Percentiles rank a stretch among this genome's conserved stretches.
Conservation (phyloP, 345 rosid species). For the Corchorus olitorius region DNA sequence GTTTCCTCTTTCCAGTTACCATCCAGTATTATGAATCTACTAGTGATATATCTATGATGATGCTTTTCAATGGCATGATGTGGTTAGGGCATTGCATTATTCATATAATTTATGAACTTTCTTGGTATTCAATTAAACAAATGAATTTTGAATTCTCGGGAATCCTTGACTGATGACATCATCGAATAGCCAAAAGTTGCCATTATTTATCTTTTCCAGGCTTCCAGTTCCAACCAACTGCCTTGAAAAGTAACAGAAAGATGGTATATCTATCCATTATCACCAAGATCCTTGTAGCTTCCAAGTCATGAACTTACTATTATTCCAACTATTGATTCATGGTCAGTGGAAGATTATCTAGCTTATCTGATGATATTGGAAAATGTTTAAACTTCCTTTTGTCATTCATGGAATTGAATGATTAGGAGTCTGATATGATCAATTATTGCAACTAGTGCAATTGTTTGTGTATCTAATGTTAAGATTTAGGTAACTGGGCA, state of each 20-base stretch:
- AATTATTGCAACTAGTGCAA: not conserved
- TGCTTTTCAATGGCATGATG: not conserved
- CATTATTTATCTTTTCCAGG: no score
- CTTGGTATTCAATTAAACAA: not conserved
- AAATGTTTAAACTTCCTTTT: not conserved
- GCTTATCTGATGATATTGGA: not conserved
- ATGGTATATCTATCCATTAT: not conserved
- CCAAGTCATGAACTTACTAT: not conserved
- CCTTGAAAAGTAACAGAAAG: not conserved
- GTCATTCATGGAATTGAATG: conserved; percentile 1
- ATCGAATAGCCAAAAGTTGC: no score
- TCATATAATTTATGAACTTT: not conserved
- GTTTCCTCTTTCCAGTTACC: conserved; percentile 23
- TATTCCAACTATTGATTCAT: not conserved
- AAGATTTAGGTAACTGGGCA: not conserved
- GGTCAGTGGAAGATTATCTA: not conserved
- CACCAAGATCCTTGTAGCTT: not conserved
- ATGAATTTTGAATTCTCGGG: not conserved
- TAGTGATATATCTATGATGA: not conserved
- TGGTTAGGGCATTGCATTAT: not conserved
- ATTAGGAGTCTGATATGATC: not conserved
- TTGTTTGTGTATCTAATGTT: not conserved
- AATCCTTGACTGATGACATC: not conserved
- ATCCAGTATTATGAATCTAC: conserved; percentile 4
- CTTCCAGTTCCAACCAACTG: no score